A percentile compares a stretch with the other conserved stretches of the same genome.
Evolutionary conservation across 768 basidiomycete genomes (phyloP).

Genomic region (Russula brevipes): DNA sequence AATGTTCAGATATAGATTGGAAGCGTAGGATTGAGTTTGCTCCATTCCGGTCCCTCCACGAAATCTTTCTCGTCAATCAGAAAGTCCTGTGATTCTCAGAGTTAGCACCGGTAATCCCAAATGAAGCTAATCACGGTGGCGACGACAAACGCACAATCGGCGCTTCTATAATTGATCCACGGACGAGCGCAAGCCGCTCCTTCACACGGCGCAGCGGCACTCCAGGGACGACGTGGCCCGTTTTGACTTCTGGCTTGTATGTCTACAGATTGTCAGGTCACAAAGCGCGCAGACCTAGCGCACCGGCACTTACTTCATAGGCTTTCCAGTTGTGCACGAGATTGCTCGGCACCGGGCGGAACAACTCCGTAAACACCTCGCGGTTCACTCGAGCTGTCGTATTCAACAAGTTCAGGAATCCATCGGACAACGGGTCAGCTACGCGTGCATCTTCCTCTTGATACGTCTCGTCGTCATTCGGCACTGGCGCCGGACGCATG

Average conservation of each 20-base stretch:
- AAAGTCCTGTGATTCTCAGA: slow-evolving; percentile 55
- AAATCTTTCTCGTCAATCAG: slow-evolving; percentile 75
- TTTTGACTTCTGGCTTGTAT: slow-evolving; percentile 71
- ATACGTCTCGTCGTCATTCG: slow-evolving; percentile 62
- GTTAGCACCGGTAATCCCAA: slow-evolving; percentile 5
- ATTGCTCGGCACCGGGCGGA: slow-evolving; percentile 83
- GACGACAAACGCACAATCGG: slow-evolving; percentile 47
- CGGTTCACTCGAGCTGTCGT: slow-evolving; percentile 74
- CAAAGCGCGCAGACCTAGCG: background rate
- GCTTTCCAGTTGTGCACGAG: slow-evolving; percentile 70
- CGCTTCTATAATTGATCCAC: slow-evolving; percentile 69
- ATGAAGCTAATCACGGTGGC: slow-evolving; percentile 3
- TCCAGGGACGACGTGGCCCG: slow-evolving; percentile 73
- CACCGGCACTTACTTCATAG: slow-evolving; percentile 51
- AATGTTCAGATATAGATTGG: slow-evolving; percentile 65
- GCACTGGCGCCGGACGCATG: slow-evolving; percentile 76
- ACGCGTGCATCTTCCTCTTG: slow-evolving; percentile 57
- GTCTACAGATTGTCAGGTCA: slow-evolving; percentile 36
- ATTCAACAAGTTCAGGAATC: slow-evolving; percentile 54
- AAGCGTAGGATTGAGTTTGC: slow-evolving; percentile 66
- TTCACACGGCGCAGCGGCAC: slow-evolving; percentile 68
- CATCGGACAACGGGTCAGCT: slow-evolving; percentile 71
- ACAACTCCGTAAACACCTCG: slow-evolving; percentile 81
- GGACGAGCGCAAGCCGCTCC: slow-evolving; percentile 61
- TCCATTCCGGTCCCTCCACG: slow-evolving; percentile 67